A percentile compares a stretch with the other conserved stretches of the same genome.
phyloP scores from a whole-genome alignment of 1,139 yeast species.

The Blastobotrys persicus region DNA sequence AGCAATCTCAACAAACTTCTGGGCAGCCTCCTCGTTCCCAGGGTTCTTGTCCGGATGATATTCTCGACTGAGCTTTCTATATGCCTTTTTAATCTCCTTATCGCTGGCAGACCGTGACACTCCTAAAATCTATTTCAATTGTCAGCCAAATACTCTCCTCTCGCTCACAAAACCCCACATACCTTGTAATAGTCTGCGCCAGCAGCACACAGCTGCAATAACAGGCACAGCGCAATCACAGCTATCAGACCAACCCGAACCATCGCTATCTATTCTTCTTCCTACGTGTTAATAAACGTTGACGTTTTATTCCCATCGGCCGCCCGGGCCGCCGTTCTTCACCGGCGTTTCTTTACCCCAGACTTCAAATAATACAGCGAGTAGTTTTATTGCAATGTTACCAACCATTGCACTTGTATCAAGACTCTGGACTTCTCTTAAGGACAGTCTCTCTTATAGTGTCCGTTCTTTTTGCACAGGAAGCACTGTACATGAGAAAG shows the following conservation, averaged over 20 bases:
- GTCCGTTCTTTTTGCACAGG: too few species aligned
- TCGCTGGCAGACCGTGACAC: constrained; percentile 66
- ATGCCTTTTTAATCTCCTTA: constrained; percentile 82
- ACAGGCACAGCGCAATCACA: constrained; percentile 9
- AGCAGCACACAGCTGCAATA: constrained; percentile 8
- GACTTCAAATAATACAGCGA: background rate
- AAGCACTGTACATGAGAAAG: too few species aligned
- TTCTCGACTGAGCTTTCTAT: constrained; percentile 76
- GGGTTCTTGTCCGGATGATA: constrained; percentile 95
- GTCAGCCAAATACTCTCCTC: constrained; percentile 4
- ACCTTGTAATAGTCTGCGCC: constrained; percentile 22
- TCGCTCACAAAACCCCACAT: background rate
- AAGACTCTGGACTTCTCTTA: too few species aligned
- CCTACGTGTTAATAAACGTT: background rate
- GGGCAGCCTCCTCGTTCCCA: constrained; percentile 76
- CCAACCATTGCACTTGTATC: too few species aligned
- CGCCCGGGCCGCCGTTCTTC: background rate
- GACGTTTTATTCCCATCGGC: background rate
- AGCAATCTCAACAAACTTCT: constrained; percentile 83
- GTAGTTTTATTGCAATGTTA: too few species aligned
- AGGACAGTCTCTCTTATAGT: too few species aligned
- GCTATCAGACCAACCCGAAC: background rate
- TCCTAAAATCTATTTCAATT: constrained; percentile 52
- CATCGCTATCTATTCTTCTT: background rate
- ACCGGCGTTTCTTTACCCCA: background rate